A percentile compares a stretch with the other conserved stretches of the same genome.
Evolutionary conservation across 129 eudicot genomes (phyloP).

Genomic region (Gnaphalium uliginosum): DNA sequence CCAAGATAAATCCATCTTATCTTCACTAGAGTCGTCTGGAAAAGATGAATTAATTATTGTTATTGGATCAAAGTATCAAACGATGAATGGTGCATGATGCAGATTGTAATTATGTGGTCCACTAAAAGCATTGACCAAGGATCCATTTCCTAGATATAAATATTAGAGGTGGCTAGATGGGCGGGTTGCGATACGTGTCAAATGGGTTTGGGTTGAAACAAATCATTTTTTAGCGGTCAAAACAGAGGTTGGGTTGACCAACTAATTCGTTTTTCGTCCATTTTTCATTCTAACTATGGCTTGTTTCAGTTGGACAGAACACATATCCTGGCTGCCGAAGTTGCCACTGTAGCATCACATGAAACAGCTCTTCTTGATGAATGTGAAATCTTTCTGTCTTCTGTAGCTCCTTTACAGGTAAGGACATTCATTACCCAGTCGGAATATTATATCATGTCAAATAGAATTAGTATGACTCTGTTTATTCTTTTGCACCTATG

Average conservation of each 20-base stretch:
- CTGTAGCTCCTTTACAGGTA: slow-evolving; percentile 67
- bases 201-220: not conserved
- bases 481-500: not conserved
- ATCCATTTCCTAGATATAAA: not conserved
- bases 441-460: slow-evolving; percentile 13
- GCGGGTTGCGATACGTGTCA: not conserved
- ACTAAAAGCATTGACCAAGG: not conserved
- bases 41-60: not conserved
- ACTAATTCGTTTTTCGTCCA: not conserved
- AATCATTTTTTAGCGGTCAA: not conserved
- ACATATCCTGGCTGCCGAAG: slow-evolving; percentile 64
- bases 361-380: slow-evolving; percentile 90
- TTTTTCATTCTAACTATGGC: not conserved
- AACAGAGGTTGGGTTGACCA: too few relatives aligned
- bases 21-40: not conserved
- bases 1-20: too few relatives aligned
- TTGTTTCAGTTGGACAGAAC: slow-evolving; percentile 60
- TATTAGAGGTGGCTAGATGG: not conserved
- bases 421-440: not conserved
- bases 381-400: slow-evolving; percentile 65
- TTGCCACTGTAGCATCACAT: slow-evolving; percentile 62
- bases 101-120: not conserved
- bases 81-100: not conserved
- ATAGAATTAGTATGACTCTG: not conserved
- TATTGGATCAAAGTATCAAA: slow-evolving; percentile 7